phyloP scores from a whole-genome alignment of 1,139 yeast genomes.

The Yamadazyma epiphylla region DNA sequence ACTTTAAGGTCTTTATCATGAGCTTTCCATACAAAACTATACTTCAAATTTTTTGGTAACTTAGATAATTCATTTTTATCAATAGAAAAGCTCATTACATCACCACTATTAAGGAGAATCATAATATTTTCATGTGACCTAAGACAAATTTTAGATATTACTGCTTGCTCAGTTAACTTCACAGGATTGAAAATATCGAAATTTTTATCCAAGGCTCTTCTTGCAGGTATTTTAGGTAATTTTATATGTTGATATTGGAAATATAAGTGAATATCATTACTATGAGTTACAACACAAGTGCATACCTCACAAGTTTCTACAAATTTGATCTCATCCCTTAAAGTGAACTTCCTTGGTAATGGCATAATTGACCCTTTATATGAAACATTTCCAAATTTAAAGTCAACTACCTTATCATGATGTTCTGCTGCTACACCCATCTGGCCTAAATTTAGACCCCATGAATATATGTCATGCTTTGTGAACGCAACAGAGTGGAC shows the following conservation, averaged over 20 bases:
- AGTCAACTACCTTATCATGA: conserved; percentile 12
- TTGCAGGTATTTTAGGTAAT: conserved; percentile 35
- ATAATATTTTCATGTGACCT: conserved; percentile 35
- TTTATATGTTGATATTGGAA: conserved; percentile 56
- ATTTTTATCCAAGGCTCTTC: conserved; percentile 31
- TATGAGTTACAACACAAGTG: conserved; percentile 61
- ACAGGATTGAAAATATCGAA: conserved; percentile 56
- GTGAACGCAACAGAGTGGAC: conserved; percentile 69
- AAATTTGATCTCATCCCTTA: conserved; percentile 50
- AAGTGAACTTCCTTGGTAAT: conserved; percentile 41
- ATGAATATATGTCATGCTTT: conserved; percentile 48
- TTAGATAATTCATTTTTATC: conserved; percentile 16
- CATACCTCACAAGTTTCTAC: conserved; percentile 68
- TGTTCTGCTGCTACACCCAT: conserved; percentile 52
- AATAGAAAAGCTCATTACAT: conserved; percentile 37
- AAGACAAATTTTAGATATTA: conserved; percentile 29
- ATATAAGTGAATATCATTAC: conserved; percentile 62
- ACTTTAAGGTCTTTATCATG: conserved; percentile 47
- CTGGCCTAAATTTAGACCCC: conserved; percentile 90
- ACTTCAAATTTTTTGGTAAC: conserved; percentile 30
- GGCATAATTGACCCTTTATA: conserved; percentile 33
- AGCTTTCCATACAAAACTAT: conserved; percentile 49
- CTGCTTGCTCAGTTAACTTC: conserved; percentile 37
- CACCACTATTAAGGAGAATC: conserved; percentile 51
- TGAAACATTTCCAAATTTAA: conserved; percentile 23